Evolutionary conservation across 2,329 filamentous ascomycete genomes (phyloP), one percentile per base, ranked within the genome.

Genomic region (Penicillium concentricum): DNA sequence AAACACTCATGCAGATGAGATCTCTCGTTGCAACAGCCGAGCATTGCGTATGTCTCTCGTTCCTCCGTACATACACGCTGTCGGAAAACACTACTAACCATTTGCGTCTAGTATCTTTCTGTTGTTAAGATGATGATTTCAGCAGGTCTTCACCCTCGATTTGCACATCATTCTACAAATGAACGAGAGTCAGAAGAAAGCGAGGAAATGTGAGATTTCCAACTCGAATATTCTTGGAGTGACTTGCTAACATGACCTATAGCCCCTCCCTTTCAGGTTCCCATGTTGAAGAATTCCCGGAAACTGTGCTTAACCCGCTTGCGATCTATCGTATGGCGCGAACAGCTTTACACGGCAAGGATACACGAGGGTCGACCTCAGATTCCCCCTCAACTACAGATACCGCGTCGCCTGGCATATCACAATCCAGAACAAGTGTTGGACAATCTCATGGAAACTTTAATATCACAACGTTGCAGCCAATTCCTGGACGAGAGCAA

Each of bases 291-390:
- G 59, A 57, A 46, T 60, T 61, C 2, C 64, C 64, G 13, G 45
- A 48, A 12, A 59, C 59, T 13, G 57, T 66, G 2, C 54, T 67
- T 18, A 64, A 65, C 16, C 63, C 63, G 24, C 62, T 67, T 12
- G 64, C 64, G 16, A 67, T 66, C 2, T 65, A 63, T 41, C 57
- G 61, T 20, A 60, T 67, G 57, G 62, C 64, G 16, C 56, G 63
- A 39, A 60, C 56, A 30, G 55, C 59, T 13, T 56, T 67, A 20
- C 58, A 62, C 12, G 62, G 59, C 30, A 63, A 59, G 26, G 54
- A 61, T 16, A 46, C 48, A 16, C 55, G 51, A 30, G 46, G 41
- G 10, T 51, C 51, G 2, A n/a, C 45, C 5, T 60, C 52, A 9
- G 45, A 45, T 32, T 58, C 49, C 12, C 52, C 55, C 2, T 56